Conservation (phyloP, 257 asterid genomes). For the Solanum dulcamara region DNA sequence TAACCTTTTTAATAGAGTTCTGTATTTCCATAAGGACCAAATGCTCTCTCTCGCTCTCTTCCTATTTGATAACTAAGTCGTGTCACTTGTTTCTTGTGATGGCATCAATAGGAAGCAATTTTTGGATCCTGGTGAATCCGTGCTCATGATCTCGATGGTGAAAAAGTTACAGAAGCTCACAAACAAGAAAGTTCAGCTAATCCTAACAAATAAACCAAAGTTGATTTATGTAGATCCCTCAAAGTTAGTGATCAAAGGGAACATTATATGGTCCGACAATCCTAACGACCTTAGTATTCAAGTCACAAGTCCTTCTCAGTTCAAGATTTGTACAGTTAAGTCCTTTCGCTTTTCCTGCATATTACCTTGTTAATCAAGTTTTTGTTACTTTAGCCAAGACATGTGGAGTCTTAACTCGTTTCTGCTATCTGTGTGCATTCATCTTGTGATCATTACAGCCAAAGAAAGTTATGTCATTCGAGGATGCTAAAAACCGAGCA, state of each 20-base stretch:
- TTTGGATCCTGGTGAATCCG: constrained; percentile 95
- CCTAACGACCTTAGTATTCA: constrained; percentile 81
- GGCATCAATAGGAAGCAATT: constrained; percentile 70
- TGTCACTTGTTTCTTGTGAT: neutral
- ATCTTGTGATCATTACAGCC: constrained; percentile 42
- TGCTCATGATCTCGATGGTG: constrained; percentile 91
- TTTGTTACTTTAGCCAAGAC: neutral
- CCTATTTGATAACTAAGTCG: neutral
- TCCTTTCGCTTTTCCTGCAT: neutral
- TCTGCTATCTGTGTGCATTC: neutral
- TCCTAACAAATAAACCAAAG: constrained; percentile 90
- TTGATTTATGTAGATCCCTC: constrained; percentile 85
- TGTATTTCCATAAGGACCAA: neutral
- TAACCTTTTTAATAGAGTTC: neutral
- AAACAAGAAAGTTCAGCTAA: constrained; percentile 94
- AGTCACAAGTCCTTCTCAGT: constrained; percentile 70
- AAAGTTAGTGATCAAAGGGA: constrained; percentile 66
- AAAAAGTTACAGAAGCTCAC: constrained; percentile 84
- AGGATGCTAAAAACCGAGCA: constrained; percentile 88
- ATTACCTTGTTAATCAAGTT: neutral
- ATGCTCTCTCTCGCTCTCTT: neutral
- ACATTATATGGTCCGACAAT: constrained; percentile 82
- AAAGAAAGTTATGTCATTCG: constrained; percentile 75
- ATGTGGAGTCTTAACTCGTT: neutral
- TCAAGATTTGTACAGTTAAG: constrained; percentile 91